Evolutionary conservation across 2,329 filamentous ascomycete genomes (phyloP).

Genomic region (Harringtonia aguacate): DNA sequence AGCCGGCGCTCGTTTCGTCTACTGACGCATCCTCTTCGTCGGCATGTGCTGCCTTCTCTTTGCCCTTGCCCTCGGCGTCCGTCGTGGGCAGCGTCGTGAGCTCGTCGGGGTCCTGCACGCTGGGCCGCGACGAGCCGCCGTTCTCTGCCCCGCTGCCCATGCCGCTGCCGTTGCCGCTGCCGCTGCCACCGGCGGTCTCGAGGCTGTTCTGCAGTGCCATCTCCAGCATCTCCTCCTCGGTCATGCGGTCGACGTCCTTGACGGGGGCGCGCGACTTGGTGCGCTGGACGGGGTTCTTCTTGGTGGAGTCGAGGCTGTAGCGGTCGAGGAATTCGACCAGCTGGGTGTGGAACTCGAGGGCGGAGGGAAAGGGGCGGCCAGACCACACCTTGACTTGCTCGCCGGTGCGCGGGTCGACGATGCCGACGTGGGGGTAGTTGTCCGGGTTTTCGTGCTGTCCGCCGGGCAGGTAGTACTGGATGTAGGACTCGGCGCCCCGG

Average conservation of each 20-base stretch:
- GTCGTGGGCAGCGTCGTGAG: constrained; percentile 55
- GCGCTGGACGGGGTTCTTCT: constrained; percentile 87
- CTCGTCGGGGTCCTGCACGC: constrained; percentile 73
- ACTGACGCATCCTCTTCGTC: constrained; percentile 17
- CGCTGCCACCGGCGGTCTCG: constrained; percentile 29
- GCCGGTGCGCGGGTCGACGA: constrained; percentile 88
- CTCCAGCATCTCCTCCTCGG: constrained; percentile 94
- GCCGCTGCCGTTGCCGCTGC: background rate
- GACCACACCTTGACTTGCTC: constrained; percentile 97
- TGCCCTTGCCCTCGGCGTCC: constrained; percentile 42
- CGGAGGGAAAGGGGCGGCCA: constrained; percentile 63
- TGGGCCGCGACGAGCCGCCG: constrained; percentile 30
- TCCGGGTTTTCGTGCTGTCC: constrained; percentile 67
- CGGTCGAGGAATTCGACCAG: constrained; percentile 94
- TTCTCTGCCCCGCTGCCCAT: constrained; percentile 16
- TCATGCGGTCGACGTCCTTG: constrained; percentile 77
- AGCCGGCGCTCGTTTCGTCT: constrained; percentile 10
- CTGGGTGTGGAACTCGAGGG: constrained; percentile 74
- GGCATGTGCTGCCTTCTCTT: constrained; percentile 28
- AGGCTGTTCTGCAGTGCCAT: constrained; percentile 87
- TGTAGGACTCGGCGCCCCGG: constrained; percentile 64
- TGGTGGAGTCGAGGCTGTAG: constrained; percentile 79
- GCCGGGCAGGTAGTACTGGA: constrained; percentile 77
- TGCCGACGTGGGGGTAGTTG: constrained; percentile 91
- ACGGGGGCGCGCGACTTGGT: constrained; percentile 53